Base-by-base conservation (phyloP, 2,329 filamentous ascomycete genomes). In the Fusarium sp. region DNA sequence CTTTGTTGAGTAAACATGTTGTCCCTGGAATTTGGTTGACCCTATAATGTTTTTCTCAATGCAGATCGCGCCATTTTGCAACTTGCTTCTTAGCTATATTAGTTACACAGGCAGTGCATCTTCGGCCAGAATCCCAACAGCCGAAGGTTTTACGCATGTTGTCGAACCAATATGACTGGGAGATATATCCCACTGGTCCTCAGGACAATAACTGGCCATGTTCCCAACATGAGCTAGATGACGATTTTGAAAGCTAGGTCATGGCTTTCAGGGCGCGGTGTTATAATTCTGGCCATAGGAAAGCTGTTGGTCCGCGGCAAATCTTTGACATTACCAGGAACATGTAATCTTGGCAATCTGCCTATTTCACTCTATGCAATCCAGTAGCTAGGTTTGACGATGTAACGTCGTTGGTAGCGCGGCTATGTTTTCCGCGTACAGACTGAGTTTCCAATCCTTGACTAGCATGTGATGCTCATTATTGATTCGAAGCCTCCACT, bases 391-490 rank as follows among this genome's bases (percentile, higher is more conserved):
- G 8, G 6, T 12, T 22, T 22, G 18, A 12, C 9, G 9, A 52
- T 22, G 18, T 5, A 12, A 22, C 18, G 6, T 26, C 0, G 3
- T 22, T 20, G 6, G 9, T 20, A 36, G 31, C n/a, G 49, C 31
- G 49, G 31, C 31, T 20, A 35, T 14, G 7, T 33, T 35, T 6
- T 11, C 17, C 12, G 3, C 12, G 6, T 0, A 15, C 6, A 15
- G 8, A 18, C 14, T 13, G 2, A 5, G 24, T n/a, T 28, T 18
- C 2, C 5, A 3, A 12, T 13, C 6, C 5, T 22, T 17, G 5
- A 12, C 24, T 11, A n/a, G 24, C 35, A 55, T 55, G 51, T 55
- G 51, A 55, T 41, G 10, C 6, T 17, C 10, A 26, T 13, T 6
- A 5, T 33, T 5, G 33, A 33, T 33, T 33, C 33, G 7, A 24